phyloP scores from a whole-genome alignment of 495 filamentous ascomycete species.

The Terfezia claveryi region DNA sequence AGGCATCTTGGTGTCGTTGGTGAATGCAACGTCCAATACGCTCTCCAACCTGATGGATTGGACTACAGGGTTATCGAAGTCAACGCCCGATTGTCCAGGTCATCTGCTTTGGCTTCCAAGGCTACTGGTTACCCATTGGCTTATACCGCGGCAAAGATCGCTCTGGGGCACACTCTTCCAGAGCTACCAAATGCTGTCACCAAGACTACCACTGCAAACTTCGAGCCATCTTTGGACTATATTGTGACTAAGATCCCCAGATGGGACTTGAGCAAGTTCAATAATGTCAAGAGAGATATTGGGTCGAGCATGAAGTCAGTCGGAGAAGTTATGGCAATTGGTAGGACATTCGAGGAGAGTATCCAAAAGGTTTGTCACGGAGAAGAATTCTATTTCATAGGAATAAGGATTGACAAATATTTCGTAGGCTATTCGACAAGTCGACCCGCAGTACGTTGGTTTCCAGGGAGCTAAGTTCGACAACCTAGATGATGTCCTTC shows the following conservation, averaged over 20 bases:
- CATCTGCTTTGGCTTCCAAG: constrained; percentile 90
- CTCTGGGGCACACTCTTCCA: constrained; percentile 77
- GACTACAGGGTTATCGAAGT: constrained; percentile 98
- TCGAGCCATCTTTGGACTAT: constrained; percentile 91
- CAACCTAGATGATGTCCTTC: constrained; percentile 68
- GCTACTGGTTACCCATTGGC: constrained; percentile 93
- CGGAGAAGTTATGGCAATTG: constrained; percentile 97
- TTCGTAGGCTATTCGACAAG: constrained; percentile 55
- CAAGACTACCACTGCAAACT: constrained; percentile 96
- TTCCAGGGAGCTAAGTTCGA: constrained; percentile 94
- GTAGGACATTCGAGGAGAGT: constrained; percentile 94
- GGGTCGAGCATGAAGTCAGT: constrained; percentile 97
- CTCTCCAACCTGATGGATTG: constrained; percentile 76
- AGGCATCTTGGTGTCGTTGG: constrained; percentile 87
- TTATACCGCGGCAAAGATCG: constrained; percentile 93
- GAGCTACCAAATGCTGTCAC: constrained; percentile 94
- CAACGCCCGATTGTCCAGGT: constrained; percentile 89
- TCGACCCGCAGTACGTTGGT: constrained; percentile 74
- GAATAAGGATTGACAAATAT: neutral
- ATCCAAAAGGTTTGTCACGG: constrained; percentile 47
- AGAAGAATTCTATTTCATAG: neutral
- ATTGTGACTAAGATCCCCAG: constrained; percentile 96
- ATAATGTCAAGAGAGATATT: constrained; percentile 93
- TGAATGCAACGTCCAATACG: constrained; percentile 97
- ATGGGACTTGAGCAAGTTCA: constrained; percentile 96